phyloP scores from a whole-genome alignment of 2,329 filamentous ascomycete genomes.

The Acarospora socialis region DNA sequence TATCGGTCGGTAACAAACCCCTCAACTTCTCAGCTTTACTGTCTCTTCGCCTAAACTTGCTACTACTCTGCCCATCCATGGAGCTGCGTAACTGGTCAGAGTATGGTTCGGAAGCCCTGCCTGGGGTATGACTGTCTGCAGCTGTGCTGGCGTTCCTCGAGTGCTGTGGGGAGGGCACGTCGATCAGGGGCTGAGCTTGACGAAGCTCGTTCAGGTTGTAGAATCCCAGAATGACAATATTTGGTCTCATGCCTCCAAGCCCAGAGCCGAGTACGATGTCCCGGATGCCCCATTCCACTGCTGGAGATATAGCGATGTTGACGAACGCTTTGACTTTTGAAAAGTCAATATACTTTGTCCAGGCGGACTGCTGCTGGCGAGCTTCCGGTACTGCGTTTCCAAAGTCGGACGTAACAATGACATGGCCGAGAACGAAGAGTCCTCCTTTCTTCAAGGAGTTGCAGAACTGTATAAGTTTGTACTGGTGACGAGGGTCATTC shows the following conservation, averaged over 20 bases:
- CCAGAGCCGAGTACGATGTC: constrained; percentile 73
- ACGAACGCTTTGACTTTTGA: constrained; percentile 82
- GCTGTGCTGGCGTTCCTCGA: constrained; percentile 17
- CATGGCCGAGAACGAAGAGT: constrained; percentile 72
- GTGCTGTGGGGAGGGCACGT: constrained; percentile 37
- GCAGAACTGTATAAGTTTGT: constrained; percentile 76
- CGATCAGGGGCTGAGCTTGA: constrained; percentile 41
- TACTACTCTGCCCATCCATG: constrained; percentile 7
- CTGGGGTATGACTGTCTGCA: too few species aligned
- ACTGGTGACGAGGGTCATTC: constrained; percentile 68
- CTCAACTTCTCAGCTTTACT: constrained; percentile 43
- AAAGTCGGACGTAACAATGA: constrained; percentile 77
- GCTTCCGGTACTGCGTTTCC: constrained; percentile 64
- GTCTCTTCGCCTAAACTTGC: constrained; percentile 29
- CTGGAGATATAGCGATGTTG: constrained; percentile 70
- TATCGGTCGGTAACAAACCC: constrained; percentile 52
- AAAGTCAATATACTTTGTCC: constrained; percentile 78
- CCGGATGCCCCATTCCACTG: constrained; percentile 69
- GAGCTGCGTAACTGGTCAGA: too few species aligned
- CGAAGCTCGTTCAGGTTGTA: constrained; percentile 69
- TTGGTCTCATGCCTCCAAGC: constrained; percentile 75
- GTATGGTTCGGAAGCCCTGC: too few species aligned
- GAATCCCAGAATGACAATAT: constrained; percentile 69
- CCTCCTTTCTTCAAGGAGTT: constrained; percentile 82
- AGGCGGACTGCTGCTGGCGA: constrained; percentile 63